Conservation (phyloP, 208 protist genomes). For the Plasmodiophora brassicae region DNA sequence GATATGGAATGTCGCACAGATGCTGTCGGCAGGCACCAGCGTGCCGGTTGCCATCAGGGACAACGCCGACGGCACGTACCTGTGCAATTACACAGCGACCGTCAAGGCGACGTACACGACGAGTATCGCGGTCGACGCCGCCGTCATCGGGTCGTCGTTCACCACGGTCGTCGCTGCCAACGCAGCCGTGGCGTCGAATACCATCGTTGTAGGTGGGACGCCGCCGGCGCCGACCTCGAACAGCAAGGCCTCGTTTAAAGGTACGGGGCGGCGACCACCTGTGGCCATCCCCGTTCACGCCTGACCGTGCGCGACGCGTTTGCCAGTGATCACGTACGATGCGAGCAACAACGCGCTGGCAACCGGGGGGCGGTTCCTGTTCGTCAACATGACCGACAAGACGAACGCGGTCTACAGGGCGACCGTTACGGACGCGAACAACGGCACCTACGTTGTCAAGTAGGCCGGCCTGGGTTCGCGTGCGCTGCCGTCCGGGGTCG, state of each 20-base stretch:
- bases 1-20: too few species aligned
- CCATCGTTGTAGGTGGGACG: neutral
- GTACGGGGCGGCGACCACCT: too few species aligned
- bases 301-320: too few species aligned
- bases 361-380: neutral
- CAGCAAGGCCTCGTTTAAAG: neutral
- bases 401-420: neutral
- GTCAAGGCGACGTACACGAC: neutral
- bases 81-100: neutral
- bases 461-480: neutral
- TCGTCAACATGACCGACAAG: neutral
- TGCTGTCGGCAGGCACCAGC: too few species aligned
- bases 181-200: neutral
- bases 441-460: conserved; percentile 2
- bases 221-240: neutral
- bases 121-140: neutral
- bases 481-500: too few species aligned
- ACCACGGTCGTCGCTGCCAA: neutral
- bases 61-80: neutral
- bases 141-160: neutral
- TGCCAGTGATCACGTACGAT: neutral
- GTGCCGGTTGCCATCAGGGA: neutral
- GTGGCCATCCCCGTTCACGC: too few species aligned
- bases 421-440: neutral
- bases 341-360: neutral